Evolutionary conservation across 139 green algal species (phyloP), one percentile per base, ranked within the genome.

Genomic region (Coelastrella sp.): DNA sequence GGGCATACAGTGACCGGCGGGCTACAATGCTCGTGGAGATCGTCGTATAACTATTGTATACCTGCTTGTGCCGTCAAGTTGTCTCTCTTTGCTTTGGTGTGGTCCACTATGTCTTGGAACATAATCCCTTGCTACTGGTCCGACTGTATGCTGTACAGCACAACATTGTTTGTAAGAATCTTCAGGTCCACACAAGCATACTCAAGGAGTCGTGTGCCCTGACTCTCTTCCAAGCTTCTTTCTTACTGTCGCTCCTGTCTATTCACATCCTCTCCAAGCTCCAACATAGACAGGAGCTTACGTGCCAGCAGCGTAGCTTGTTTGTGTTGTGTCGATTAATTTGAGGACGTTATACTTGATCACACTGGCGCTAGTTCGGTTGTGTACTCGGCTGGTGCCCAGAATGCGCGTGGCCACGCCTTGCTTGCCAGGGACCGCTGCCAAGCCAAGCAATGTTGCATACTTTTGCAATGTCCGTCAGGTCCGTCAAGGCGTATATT

Each of bases 31-130:
- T n/a, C n/a, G n/a, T n/a, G n/a, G n/a, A n/a, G n/a, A n/a, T n/a
- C n/a, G n/a, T n/a, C n/a, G n/a, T n/a, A n/a, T n/a, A n/a, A n/a
- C n/a, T n/a, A n/a, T n/a, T 23, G 35, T 30, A 57, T 71, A 71
- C 62, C 62, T 71, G 62, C 62, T 38, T 71, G 35, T 50, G 35
- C 35, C n/a, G 41, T 62, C 15, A 79, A 41, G 17, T 79, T n/a
- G 23, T 79, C 41, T 57, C 41, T 30, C 41, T 79, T 60, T 27
- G 71, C n/a, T 57, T 60, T 8, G 8, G 19, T 57, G 23, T 19
- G 60, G 71, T 48, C 71, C 25, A 79, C 41, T 30, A 79, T 57
- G 9, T 37, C n/a, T 35, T 45, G 43, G 68, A 77, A 77, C 38
- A 59, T 77, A 25, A 77, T 77, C 37, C 37, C 53, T 57, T 57